Base-by-base conservation (phyloP, 169 alveolate genomes). In the Eimeria falciformis region DNA sequence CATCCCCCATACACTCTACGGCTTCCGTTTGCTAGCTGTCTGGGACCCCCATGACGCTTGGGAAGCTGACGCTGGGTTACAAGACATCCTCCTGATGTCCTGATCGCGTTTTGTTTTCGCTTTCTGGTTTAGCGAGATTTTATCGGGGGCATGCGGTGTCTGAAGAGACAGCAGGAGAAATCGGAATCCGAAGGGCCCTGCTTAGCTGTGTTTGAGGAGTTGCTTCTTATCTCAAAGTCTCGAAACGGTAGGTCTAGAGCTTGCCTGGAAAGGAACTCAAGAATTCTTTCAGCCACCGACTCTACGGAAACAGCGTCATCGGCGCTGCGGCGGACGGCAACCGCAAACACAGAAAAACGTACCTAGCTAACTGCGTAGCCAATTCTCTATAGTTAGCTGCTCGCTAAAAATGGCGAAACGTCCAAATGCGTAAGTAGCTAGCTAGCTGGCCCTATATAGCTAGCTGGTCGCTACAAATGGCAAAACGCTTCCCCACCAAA, bases 71-170 rank as follows among this genome's bases (percentile, higher is more conserved):
- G n/a, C n/a, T n/a, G n/a, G n/a, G n/a, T n/a, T n/a, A n/a, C n/a
- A n/a, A n/a, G n/a, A n/a, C n/a, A n/a, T n/a, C n/a, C n/a, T n/a
- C n/a, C n/a, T n/a, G n/a, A n/a, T n/a, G n/a, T n/a, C n/a, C n/a
- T n/a, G n/a, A n/a, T n/a, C n/a, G n/a, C n/a, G n/a, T n/a, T n/a
- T n/a, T n/a, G n/a, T n/a, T n/a, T n/a, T n/a, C n/a, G n/a, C n/a
- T n/a, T 56, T 17, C 2, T 11, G 84, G 62, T 21, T 43, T 25
- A 73, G 84, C 14, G 33, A 4, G 27, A 50, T 50, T 33, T 33
- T 43, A n/a, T 40, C 2, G 84, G 84, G 2, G 84, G 84, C 84
- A 73, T 73, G 56, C 84, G 84, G 84, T 73, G 62, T 53, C 84
- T 73, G 84, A 43, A 27, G 21, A 29, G 27, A 50, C 65, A 73